Percentiles rank a stretch among this genome's conserved stretches.
phyloP scores from a whole-genome alignment of 768 basidiomycete species.

The Tephrocybe rancida region DNA sequence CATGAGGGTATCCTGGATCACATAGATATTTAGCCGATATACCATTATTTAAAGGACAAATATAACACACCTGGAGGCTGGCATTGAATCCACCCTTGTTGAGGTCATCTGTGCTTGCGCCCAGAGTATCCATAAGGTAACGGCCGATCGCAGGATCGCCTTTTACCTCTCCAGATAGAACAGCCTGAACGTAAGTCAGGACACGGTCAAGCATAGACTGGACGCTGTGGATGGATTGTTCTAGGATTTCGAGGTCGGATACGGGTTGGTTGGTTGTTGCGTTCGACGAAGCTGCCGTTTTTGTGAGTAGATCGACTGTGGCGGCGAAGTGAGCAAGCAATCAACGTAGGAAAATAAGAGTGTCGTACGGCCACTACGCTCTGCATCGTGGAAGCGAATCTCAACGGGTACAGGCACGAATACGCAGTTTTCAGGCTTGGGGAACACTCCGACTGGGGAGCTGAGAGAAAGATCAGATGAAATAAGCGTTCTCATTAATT shows the following conservation, averaged over 20 bases:
- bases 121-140: constrained; percentile 87
- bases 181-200: constrained; percentile 79
- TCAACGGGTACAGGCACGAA: constrained; percentile 93
- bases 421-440: constrained; percentile 93
- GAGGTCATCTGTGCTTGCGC: constrained; percentile 66
- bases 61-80: constrained; percentile 63
- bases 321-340: background rate
- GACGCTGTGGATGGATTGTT: constrained; percentile 71
- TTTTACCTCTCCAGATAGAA: constrained; percentile 74
- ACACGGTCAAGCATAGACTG: constrained; percentile 84
- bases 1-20: constrained; percentile 83
- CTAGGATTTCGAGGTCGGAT: constrained; percentile 76
- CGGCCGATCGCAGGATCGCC: constrained; percentile 88
- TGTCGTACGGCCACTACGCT: constrained; percentile 81
- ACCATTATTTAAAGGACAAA: constrained; percentile 2
- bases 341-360: background rate
- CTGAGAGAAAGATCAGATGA: constrained; percentile 37
- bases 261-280: constrained; percentile 54
- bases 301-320: constrained; percentile 76
- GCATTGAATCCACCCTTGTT: constrained; percentile 78
- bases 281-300: constrained; percentile 45
- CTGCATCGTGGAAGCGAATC: constrained; percentile 79
- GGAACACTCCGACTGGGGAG: constrained; percentile 85
- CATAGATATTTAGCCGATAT: constrained; percentile 19
- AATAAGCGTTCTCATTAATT: background rate